These are phyloP conservation scores for Rhynchosporium graminicola DNA, from an alignment of 2,329 filamentous ascomycete species.

Conservation along the genomic window DNA sequence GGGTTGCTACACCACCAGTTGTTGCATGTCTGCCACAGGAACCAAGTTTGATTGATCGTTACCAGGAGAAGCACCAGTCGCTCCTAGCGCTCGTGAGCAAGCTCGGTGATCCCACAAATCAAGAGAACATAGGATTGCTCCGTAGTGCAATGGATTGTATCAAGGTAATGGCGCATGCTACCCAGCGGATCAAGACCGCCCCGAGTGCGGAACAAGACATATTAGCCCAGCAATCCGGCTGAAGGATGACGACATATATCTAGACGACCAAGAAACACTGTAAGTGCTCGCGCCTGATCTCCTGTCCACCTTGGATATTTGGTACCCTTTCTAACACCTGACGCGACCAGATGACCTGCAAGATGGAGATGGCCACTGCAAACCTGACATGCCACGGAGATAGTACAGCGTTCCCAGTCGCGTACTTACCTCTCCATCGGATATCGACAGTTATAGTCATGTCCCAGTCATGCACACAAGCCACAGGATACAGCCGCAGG, in stretches of 20 bases:
- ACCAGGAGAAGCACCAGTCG: constrained; percentile 34
- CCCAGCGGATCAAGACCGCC: constrained; percentile 33
- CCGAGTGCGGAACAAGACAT: constrained; percentile 26
- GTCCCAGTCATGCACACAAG: constrained; percentile 36
- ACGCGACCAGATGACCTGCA: constrained; percentile 9
- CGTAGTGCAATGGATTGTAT: constrained; percentile 35
- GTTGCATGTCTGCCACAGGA: constrained; percentile 33
- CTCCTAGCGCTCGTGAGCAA: constrained; percentile 35
- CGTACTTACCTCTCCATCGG: constrained; percentile 19
- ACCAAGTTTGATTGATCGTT: constrained; percentile 36
- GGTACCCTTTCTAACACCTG: constrained; percentile 1
- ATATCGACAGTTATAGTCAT: constrained; percentile 36
- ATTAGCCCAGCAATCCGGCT: constrained; percentile 32
- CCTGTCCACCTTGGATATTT: background rate
- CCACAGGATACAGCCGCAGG: constrained; percentile 28
- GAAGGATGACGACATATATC: constrained; percentile 23
- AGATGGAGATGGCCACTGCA: constrained; percentile 19
- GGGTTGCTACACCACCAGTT: constrained; percentile 31
- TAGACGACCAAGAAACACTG: constrained; percentile 23
- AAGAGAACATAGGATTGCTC: constrained; percentile 33
- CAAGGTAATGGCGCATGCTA: constrained; percentile 37
- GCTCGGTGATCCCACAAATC: constrained; percentile 35
- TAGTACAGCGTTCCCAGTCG: constrained; percentile 32
- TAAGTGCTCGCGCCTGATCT: constrained; percentile 20
- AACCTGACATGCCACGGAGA: constrained; percentile 19